These are phyloP conservation scores for Cladosporium sphaerospermum DNA, from an alignment of 2,329 filamentous ascomycete genomes.

Conservation along the genomic window DNA sequence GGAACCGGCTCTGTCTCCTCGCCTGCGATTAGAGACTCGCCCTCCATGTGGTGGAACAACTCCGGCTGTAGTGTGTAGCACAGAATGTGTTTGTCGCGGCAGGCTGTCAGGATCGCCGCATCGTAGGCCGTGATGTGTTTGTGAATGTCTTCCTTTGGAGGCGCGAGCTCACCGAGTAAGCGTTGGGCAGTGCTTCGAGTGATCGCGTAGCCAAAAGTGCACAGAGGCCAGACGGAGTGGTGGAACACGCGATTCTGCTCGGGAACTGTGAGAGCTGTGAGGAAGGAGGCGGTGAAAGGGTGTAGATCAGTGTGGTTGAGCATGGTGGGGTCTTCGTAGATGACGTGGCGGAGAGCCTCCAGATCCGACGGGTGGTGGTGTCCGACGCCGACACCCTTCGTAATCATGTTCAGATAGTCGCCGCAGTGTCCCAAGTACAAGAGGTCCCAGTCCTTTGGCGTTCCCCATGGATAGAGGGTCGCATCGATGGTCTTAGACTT, in stretches of 20 bases:
- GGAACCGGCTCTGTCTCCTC: constrained; percentile 28
- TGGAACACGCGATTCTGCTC: constrained; percentile 34
- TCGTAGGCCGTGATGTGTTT: constrained; percentile 33
- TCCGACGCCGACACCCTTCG: constrained; percentile 32
- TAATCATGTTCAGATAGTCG: constrained; percentile 32
- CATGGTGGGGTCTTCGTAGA: constrained; percentile 34
- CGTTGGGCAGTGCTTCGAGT: constrained; percentile 31
- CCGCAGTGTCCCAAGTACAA: constrained; percentile 38
- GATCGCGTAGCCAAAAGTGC: constrained; percentile 39
- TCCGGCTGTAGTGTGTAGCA: constrained; percentile 34
- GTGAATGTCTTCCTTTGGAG: constrained; percentile 28
- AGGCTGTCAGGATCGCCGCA: constrained; percentile 32
- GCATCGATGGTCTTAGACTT: constrained; percentile 31
- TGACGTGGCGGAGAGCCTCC: constrained; percentile 28
- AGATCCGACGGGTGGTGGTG: constrained; percentile 29
- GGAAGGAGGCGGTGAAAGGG: constrained; percentile 33
- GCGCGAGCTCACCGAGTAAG: constrained; percentile 33
- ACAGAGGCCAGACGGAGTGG: constrained; percentile 37
- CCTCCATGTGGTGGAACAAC: constrained; percentile 34
- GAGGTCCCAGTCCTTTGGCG: constrained; percentile 32
- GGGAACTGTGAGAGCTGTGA: constrained; percentile 31
- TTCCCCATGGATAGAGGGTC: constrained; percentile 28
- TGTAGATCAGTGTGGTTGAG: constrained; percentile 32
- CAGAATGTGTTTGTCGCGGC: constrained; percentile 28
- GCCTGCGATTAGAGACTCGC: constrained; percentile 33